Evolutionary conservation across 768 basidiomycete genomes (phyloP), one percentile per base, ranked within the genome.

Genomic region (Psilocybe tampanensis): DNA sequence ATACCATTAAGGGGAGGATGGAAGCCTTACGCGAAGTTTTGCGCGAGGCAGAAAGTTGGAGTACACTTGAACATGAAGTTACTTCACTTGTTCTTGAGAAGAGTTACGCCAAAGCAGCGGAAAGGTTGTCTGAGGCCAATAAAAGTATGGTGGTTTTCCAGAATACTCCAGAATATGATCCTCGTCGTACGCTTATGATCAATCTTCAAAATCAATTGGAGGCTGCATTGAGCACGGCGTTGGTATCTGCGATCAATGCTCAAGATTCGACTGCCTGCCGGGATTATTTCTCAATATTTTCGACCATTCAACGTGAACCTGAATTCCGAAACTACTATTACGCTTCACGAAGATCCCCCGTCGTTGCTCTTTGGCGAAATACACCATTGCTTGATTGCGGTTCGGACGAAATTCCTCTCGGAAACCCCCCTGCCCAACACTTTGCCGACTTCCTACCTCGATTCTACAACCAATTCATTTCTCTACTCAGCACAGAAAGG

Each of bases 301-400:
- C 83, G 54, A 85, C 90, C 64, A 98, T 99, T 56, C 91, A 96
- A 64, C 82, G 96, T 49, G 94, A 95, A 70, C 80, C 85, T 2
- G 97, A 98, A 69, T 99, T 96, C 70, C 81, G 92, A 57, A 90
- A 90, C 66, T 98, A 97, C 69, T 99, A 98, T 75, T 92, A 94
- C 72, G 92, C 92, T 12, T 89, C 92, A 9, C 80, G 93, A 24
- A 79, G 94, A 54, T 78, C 82, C 13, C 63, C 76, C 15, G 70
- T 96, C 13, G 77, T 92, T 41, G 74, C 83, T 15, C 64, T 80
- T 56, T 98, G 96, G 96, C 80, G 85, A 62, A 74, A 75, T 23
- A 82, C 82, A 1, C 66, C 68, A 0, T 72, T 95, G 32, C 65
- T 70, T 1, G 86, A 89, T 60, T 80, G 78, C 48, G 57, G 70